Base-by-base conservation (phyloP, 345 rosid species). In the Brassica juncea region DNA sequence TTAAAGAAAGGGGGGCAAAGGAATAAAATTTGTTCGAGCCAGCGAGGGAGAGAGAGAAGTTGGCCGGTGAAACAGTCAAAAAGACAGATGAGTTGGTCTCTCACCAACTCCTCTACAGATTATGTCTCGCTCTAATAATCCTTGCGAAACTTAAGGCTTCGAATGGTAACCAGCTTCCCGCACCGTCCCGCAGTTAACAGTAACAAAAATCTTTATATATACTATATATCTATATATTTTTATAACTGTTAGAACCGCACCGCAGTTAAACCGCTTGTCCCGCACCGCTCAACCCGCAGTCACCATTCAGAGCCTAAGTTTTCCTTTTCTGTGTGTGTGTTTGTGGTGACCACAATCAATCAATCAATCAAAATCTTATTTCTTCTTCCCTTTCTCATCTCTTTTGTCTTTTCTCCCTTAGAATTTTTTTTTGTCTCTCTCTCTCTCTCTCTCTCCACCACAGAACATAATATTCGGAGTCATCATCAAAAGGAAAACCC, bases 1-100 rank as follows among this genome's bases (percentile, higher is more conserved):
- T 4, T 6, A 49, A 12, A 12, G 16, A n/a, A 31, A 11, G 23
- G 30, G 30, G 32, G 71, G 71, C 71, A 67, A 67, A 11, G 19
- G 32, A 69, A 69, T 49, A 30, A 14, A 23, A 7, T 14, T 6
- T 9, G 55, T 47, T 12, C n/a, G 54, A 47, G 15, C 54, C 54
- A 47, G 15, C 27, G 47, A 68, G n/a, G 23, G 70, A 55, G 23
- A 14, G 47, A 68, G n/a, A 42, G 70, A 55, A 39, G 71, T 75
- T 76, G 75, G 70, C 39, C 63, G 70, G 70, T 69, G 74, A 70
- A 77, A 77, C 37, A 31, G 80, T 77, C 54, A 70, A 70, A 77
- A 77, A 62, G 80, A 77, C 75, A 32, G 73, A 68, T 42, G 70
- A 77, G 25, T 62, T 70, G 70, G 80, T 77, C 69, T 69, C 62